Conservation (phyloP, 306 rosid species). For the Dalbergia cultrata region DNA sequence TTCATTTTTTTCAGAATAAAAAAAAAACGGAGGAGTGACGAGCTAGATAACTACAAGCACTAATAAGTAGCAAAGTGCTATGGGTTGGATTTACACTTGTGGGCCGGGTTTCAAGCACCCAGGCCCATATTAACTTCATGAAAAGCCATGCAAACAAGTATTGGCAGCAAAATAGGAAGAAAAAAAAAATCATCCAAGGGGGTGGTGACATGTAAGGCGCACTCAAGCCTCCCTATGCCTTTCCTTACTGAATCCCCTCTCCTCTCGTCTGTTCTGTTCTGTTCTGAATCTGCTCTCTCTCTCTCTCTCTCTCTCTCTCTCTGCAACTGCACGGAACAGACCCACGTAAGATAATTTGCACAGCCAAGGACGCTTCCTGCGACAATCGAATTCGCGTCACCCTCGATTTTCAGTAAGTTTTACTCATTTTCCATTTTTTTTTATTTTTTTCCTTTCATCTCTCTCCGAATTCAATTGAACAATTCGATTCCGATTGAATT, state of each 20-base stretch:
- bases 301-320: conserved; percentile 18
- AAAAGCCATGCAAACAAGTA: conserved; percentile 28
- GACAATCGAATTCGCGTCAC: conserved; percentile 54
- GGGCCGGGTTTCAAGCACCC: not conserved
- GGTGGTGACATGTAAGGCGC: conserved; percentile 17
- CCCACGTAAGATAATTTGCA: not conserved
- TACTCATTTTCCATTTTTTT: not conserved
- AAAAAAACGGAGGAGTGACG: no score
- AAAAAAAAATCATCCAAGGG: not conserved
- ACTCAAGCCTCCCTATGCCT: conserved; percentile 55
- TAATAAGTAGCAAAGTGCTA: no score
- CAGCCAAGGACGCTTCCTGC: conserved; percentile 43
- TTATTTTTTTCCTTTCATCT: not conserved
- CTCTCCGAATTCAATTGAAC: not conserved
- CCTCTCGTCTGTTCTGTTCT: conserved; percentile 22
- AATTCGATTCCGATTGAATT: conserved; percentile 29
- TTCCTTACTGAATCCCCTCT: conserved; percentile 56
- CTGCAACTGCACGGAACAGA: conserved; percentile 20
- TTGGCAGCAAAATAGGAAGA: not conserved
- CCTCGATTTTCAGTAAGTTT: conserved; percentile 60
- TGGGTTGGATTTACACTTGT: not conserved
- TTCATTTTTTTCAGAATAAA: no score
- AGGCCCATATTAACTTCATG: conserved; percentile 28
- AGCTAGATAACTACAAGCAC: no score
- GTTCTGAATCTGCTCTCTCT: conserved; percentile 34